Evolutionary conservation across 768 basidiomycete species (phyloP), one percentile per base, ranked within the genome.

Genomic region (Podaxis pistillaris): DNA sequence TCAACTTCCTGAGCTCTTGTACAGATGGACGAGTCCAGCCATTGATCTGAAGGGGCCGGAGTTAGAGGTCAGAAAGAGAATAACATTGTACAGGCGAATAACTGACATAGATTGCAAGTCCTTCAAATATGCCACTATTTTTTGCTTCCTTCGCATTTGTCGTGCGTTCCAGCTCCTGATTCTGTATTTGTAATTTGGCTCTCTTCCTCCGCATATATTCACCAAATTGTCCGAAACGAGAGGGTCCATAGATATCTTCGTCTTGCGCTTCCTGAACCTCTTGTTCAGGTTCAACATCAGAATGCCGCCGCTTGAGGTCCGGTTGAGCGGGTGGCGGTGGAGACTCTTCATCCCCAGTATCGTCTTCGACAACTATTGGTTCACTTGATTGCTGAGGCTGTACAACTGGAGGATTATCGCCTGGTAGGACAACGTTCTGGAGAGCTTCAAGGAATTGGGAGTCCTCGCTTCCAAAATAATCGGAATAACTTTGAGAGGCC

Each of bases 181-280:
- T 93, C 75, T 94, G 91, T 4, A 93, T 86, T 67, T 91, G 91
- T 54, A 98, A 73, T 73, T 98, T 98, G 33, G 90, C 89, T 2
- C 96, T 85, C 75, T 98, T 98, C 63, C 94, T 81, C 2, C 81
- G 74, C 93, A 97, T 94, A 70, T 97, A 98, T 69, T 95, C 88
- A 0, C 90, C 91, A 65, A 86, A 93, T 1, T 85, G 86, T 13
- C 93, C 94, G 71, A 96, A 98, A 38, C 79, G 83, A 33, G 89
- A 85, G 2, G 90, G 84, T 0, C 89, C 92, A 70, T 96, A 97
- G 8, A 84, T 81, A 24, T 80, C 78, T 9, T 78, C 75, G 56
- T 81, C 76, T 33, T 68, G 64, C 9, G 62, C 64, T 49, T 71
- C 63, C 3, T 60, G 30, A 12, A 44, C 38, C 8, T 58, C 62